Evolutionary conservation across 768 basidiomycete species (phyloP).

Genomic region (Auricularia auricula-judae): DNA sequence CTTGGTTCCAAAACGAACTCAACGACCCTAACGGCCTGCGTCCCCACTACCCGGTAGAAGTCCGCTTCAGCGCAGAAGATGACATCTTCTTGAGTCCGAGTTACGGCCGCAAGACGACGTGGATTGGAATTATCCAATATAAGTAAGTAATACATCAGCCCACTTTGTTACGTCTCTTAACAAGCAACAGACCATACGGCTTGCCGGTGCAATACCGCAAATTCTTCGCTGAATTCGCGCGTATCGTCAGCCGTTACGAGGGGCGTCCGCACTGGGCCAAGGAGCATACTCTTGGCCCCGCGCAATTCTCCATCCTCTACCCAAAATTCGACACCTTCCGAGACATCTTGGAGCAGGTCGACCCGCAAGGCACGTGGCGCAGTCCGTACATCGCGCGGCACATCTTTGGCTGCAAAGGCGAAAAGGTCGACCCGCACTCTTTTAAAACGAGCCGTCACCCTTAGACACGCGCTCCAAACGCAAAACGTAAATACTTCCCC

Average conservation of each 20-base stretch:
- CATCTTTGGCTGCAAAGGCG: slow-evolving; percentile 42
- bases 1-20: slow-evolving; percentile 61
- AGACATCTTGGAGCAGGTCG: slow-evolving; percentile 51
- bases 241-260: slow-evolving; percentile 51
- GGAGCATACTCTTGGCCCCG: slow-evolving; percentile 62
- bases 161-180: slow-evolving; percentile 5
- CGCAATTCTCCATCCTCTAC: slow-evolving; percentile 55
- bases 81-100: slow-evolving; percentile 94
- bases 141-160: slow-evolving; percentile 45
- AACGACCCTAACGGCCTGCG: slow-evolving; percentile 61
- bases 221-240: slow-evolving; percentile 68
- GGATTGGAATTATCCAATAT: slow-evolving; percentile 97
- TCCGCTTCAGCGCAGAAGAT: slow-evolving; percentile 78
- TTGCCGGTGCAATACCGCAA: slow-evolving; percentile 69
- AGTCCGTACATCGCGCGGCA: slow-evolving; percentile 68
- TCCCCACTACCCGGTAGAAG: slow-evolving; percentile 87
- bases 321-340: slow-evolving; percentile 74
- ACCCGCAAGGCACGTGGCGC: slow-evolving; percentile 27
- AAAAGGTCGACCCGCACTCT: neutral
- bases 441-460: neutral
- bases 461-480: no score
- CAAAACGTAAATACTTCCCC: no score
- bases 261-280: slow-evolving; percentile 98
- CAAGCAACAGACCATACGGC: slow-evolving; percentile 61
- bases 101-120: slow-evolving; percentile 66